Conservation (phyloP, 345 rosid species). For the Camelina hispida region DNA sequence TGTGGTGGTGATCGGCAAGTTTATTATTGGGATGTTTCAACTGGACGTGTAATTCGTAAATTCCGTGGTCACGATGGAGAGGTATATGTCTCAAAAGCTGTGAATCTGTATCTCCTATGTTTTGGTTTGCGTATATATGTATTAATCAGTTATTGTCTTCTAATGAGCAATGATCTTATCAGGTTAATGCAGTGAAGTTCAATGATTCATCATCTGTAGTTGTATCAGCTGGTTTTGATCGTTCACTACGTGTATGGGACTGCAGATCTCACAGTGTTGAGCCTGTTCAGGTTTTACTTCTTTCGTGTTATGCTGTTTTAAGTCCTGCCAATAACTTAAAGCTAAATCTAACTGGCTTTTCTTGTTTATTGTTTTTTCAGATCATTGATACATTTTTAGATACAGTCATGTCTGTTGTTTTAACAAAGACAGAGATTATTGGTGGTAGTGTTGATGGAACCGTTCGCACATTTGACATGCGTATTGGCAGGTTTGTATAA, state of each 20-base stretch:
- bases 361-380: constrained; percentile 44
- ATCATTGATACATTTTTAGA: constrained; percentile 81
- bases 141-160: not conserved
- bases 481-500: constrained; percentile 76
- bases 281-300: constrained; percentile 80
- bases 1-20: constrained; percentile 96
- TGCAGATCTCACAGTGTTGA: constrained; percentile 93
- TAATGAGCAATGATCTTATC: constrained; percentile 19
- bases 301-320: not conserved
- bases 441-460: constrained; percentile 99
- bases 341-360: not conserved
- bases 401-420: constrained; percentile 93
- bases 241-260: constrained; percentile 92
- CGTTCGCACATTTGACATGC: constrained; percentile 94
- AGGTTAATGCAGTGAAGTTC: constrained; percentile 96
- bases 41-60: constrained; percentile 86
- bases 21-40: constrained; percentile 95
- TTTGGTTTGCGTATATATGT: not conserved
- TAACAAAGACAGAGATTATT: constrained; percentile 89
- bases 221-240: constrained; percentile 95
- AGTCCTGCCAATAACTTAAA: not conserved
- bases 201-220: constrained; percentile 80
- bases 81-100: constrained; percentile 55
- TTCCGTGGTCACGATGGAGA: constrained; percentile 95
- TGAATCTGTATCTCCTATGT: not conserved